Conservation (phyloP, 345 rosid species). For the Toxicodendron radicans region DNA sequence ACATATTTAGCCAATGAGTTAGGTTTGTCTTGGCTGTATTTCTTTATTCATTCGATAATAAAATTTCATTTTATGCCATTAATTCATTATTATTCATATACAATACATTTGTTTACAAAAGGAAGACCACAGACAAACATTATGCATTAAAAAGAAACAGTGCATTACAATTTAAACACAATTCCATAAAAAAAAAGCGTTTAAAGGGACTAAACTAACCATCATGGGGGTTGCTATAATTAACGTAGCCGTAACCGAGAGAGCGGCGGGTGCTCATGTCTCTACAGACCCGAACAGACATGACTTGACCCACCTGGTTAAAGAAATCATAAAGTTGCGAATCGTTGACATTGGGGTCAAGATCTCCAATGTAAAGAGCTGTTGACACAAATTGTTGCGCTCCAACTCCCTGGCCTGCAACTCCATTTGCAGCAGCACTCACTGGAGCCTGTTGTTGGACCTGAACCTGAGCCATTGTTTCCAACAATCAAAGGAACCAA, state of each 20-base stretch:
- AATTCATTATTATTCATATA: no score
- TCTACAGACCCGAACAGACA: conserved; percentile 73
- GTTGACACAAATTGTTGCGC: conserved; percentile 44
- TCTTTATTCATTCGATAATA: no score
- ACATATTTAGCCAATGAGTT: no score
- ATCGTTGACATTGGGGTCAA: conserved; percentile 62
- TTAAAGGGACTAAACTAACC: conserved; percentile 19
- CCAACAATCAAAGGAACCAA: neutral
- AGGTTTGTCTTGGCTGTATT: no score
- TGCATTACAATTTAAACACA: neutral
- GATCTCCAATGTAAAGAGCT: conserved; percentile 81
- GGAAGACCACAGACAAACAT: no score
- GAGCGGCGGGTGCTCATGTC: conserved; percentile 48
- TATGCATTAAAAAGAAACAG: no score
- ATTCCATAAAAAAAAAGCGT: neutral
- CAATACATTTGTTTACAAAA: no score
- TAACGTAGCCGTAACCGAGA: conserved; percentile 50
- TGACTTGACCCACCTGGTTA: conserved; percentile 52
- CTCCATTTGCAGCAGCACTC: conserved; percentile 25
- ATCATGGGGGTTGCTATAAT: conserved; percentile 39
- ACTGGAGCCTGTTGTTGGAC: conserved; percentile 22
- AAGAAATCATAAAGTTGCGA: conserved; percentile 71
- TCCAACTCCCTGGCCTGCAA: conserved; percentile 23
- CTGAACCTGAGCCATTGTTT: conserved; percentile 47
- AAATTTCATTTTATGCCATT: no score